Percentiles rank a stretch among this genome's conserved stretches.
phyloP scores from a whole-genome alignment of 208 protist genomes.

The Trypanosoma scelopori region DNA sequence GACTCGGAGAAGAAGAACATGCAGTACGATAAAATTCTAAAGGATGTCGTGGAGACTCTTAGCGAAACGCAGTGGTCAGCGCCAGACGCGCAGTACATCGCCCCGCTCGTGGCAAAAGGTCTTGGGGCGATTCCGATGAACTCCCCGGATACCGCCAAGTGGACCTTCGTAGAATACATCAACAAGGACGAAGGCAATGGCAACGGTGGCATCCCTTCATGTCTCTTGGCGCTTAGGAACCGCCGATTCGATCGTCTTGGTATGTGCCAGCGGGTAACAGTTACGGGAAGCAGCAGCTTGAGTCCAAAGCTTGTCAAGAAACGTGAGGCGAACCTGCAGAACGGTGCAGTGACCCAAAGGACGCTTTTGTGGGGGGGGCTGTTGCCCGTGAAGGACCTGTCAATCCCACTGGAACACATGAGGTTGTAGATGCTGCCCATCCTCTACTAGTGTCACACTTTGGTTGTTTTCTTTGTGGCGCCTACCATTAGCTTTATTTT shows the following conservation, averaged over 20 bases:
- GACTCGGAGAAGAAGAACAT: conserved; percentile 53
- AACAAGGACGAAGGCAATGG: conserved; percentile 20
- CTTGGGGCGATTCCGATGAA: conserved; percentile 54
- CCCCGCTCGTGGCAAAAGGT: conserved; percentile 54
- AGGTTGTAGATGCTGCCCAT: conserved; percentile 29
- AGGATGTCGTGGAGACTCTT: conserved; percentile 37
- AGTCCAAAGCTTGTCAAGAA: conserved; percentile 35
- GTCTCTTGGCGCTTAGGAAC: conserved; percentile 69
- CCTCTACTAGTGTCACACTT: too few species aligned
- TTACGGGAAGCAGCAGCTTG: conserved; percentile 48
- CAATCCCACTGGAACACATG: conserved; percentile 52
- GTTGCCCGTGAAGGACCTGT: conserved; percentile 55
- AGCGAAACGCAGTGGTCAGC: conserved; percentile 42
- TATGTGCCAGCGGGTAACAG: conserved; percentile 70
- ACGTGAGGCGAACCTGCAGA: conserved; percentile 35
- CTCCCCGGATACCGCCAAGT: conserved; percentile 71
- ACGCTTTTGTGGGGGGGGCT: conserved; percentile 34
- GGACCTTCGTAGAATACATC: conserved; percentile 79
- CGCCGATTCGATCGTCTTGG: conserved; percentile 55
- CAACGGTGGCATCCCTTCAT: conserved; percentile 30
- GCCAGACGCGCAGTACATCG: conserved; percentile 56
- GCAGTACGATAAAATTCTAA: conserved; percentile 40
- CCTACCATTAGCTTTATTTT: too few species aligned
- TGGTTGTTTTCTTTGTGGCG: too few species aligned
- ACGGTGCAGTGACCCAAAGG: conserved; percentile 33